A percentile compares a stretch with the other conserved stretches of the same genome.
Evolutionary conservation across 2,329 filamentous ascomycete species (phyloP).

Genomic region (Fusarium ambrosium): DNA sequence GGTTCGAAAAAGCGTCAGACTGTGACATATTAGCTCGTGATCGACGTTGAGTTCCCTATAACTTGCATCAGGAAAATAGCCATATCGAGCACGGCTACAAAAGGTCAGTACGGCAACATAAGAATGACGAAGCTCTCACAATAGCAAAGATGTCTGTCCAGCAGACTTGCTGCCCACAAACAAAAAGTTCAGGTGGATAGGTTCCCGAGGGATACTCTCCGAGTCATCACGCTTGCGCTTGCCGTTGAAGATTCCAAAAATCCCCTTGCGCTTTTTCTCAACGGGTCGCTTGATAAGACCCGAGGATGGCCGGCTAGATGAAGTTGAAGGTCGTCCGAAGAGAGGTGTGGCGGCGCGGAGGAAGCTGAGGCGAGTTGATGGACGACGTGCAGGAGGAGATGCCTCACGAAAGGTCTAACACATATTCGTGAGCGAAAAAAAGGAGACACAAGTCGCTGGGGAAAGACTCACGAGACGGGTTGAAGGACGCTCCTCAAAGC

Average conservation of each 20-base stretch:
- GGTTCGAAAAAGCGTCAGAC: constrained; percentile 51
- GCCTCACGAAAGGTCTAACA: constrained; percentile 44
- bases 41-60: too few species aligned
- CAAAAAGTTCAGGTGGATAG: constrained; percentile 52
- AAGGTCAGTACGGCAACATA: neutral
- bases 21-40: constrained; percentile 29
- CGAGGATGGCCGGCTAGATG: constrained; percentile 32
- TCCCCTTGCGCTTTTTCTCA: constrained; percentile 24
- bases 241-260: constrained; percentile 45
- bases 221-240: constrained; percentile 47
- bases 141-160: constrained; percentile 56
- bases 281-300: constrained; percentile 1
- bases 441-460: accelerated
- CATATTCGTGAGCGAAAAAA: neutral
- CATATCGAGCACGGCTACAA: constrained; percentile 54
- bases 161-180: constrained; percentile 51
- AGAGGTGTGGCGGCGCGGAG: constrained; percentile 46
- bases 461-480: constrained; percentile 47
- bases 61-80: constrained; percentile 55
- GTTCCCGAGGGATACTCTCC: constrained; percentile 29
- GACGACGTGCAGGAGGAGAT: constrained; percentile 30
- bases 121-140: constrained; percentile 40
- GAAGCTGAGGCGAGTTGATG: constrained; percentile 48
- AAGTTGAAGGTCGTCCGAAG: constrained; percentile 35
- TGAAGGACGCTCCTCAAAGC: constrained; percentile 48